Percentiles rank a stretch among this genome's conserved stretches.
phyloP scores from a whole-genome alignment of 257 asterid genomes.

The Scutellaria baicalensis region DNA sequence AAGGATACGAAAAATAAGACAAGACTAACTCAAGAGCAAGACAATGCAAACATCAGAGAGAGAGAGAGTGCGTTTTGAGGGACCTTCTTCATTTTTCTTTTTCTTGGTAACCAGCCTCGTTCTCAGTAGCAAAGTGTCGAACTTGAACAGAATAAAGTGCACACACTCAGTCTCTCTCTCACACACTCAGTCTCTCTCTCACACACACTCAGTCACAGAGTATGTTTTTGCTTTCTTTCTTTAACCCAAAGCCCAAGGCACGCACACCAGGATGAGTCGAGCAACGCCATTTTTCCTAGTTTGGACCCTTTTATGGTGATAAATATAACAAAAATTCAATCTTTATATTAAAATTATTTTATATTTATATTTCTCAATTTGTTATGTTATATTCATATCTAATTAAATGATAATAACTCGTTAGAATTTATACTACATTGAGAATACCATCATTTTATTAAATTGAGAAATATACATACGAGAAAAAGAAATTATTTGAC shows the following conservation, averaged over 20 bases:
- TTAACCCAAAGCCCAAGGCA: constrained; percentile 33
- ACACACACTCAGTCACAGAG: constrained; percentile 23
- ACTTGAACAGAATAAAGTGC: constrained; percentile 78
- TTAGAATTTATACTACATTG: too few species aligned
- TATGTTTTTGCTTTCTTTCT: constrained; percentile 17
- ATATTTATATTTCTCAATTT: too few species aligned
- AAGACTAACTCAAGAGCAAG: constrained; percentile 23
- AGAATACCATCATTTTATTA: too few species aligned
- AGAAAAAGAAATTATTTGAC: too few species aligned
- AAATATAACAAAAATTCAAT: background rate
- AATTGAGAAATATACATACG: too few species aligned
- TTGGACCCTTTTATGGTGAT: background rate
- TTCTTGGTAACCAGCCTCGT: constrained; percentile 39
- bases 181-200: constrained; percentile 25
- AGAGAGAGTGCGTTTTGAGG: constrained; percentile 11
- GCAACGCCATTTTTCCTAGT: constrained; percentile 27
- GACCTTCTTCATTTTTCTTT: constrained; percentile 9
- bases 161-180: constrained; percentile 19
- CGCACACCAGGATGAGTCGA: constrained; percentile 27
- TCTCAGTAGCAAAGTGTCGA: constrained; percentile 51
- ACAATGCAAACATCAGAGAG: constrained; percentile 16
- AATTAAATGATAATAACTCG: too few species aligned
- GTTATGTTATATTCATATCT: too few species aligned
- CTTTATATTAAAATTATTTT: too few species aligned
- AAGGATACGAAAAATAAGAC: constrained; percentile 16